Conservation (phyloP, 495 filamentous ascomycete species). For the Glutinoglossum americanum region DNA sequence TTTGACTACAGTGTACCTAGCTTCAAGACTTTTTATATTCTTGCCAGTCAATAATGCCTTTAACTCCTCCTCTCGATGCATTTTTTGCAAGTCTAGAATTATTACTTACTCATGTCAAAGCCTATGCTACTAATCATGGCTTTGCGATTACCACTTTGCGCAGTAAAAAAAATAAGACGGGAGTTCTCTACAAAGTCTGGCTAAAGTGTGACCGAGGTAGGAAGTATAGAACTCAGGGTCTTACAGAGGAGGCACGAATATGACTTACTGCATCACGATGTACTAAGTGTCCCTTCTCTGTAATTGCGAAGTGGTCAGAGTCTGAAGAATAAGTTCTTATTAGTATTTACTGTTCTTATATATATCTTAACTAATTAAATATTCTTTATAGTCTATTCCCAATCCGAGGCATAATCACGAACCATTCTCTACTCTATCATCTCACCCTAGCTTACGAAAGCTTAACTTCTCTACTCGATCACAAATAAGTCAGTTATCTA, state of each 20-base stretch:
- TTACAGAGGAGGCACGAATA: background rate
- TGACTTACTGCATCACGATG: background rate
- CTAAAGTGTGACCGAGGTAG: background rate
- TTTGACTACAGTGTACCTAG: too few relatives aligned
- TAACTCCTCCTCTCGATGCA: too few relatives aligned
- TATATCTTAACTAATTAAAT: background rate
- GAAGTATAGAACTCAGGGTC: background rate
- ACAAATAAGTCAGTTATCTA: background rate
- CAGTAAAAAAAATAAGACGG: background rate
- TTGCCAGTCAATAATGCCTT: too few relatives aligned
- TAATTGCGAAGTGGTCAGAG: background rate
- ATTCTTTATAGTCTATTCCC: background rate
- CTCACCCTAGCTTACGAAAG: background rate
- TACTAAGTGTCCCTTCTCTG: constrained; percentile 1
- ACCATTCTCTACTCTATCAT: background rate
- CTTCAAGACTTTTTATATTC: too few relatives aligned
- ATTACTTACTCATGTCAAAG: too few relatives aligned
- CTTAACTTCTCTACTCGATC: background rate
- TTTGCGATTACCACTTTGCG: background rate
- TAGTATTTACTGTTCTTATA: background rate
- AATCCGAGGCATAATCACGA: too few relatives aligned
- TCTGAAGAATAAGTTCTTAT: background rate
- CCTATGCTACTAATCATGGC: background rate
- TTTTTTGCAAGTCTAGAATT: too few relatives aligned
- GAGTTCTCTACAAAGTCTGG: background rate